phyloP scores from a whole-genome alignment of 2,329 filamentous ascomycete genomes.

The Aspergillus ruber region DNA sequence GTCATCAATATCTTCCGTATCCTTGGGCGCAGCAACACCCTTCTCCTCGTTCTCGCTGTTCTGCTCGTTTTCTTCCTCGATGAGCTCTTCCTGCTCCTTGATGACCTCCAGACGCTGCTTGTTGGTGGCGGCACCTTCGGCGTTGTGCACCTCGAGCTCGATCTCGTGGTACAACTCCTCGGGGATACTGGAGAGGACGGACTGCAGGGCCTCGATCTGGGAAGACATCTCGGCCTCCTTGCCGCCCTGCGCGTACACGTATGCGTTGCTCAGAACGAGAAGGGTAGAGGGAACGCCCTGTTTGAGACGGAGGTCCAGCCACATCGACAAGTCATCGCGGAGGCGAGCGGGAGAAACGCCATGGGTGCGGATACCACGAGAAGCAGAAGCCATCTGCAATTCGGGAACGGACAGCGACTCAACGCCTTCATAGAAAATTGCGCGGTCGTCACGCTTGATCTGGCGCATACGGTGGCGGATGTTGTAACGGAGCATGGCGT shows the following conservation, averaged over 20 bases:
- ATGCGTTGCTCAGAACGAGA: slow-evolving; percentile 91
- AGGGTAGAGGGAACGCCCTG: slow-evolving; percentile 95
- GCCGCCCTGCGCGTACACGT: slow-evolving; percentile 75
- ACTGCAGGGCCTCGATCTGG: slow-evolving; percentile 87
- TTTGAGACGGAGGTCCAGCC: slow-evolving; percentile 88
- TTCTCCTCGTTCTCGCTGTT: slow-evolving; percentile 71
- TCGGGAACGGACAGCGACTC: slow-evolving; percentile 89
- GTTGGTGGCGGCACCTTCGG: slow-evolving; percentile 95
- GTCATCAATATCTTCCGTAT: slow-evolving; percentile 89
- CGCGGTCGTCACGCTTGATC: slow-evolving; percentile 95
- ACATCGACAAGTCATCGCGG: slow-evolving; percentile 83
- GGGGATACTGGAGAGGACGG: slow-evolving; percentile 87
- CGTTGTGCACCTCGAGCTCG: slow-evolving; percentile 93
- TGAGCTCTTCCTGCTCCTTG: slow-evolving; percentile 96
- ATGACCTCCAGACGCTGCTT: slow-evolving; percentile 97
- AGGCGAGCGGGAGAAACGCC: slow-evolving; percentile 83
- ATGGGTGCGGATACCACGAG: slow-evolving; percentile 85
- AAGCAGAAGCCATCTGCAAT: slow-evolving; percentile 84
- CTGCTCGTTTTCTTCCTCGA: slow-evolving; percentile 94
- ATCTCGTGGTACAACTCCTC: slow-evolving; percentile 99
- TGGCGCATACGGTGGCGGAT: slow-evolving; percentile 97
- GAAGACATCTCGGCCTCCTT: slow-evolving; percentile 76
- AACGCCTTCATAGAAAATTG: slow-evolving; percentile 89
- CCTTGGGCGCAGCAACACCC: slow-evolving; percentile 69
- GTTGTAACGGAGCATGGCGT: slow-evolving; percentile 96